Evolutionary conservation across 345 rosid genomes (phyloP).

Genomic region (Euphorbia pulcherrima): DNA sequence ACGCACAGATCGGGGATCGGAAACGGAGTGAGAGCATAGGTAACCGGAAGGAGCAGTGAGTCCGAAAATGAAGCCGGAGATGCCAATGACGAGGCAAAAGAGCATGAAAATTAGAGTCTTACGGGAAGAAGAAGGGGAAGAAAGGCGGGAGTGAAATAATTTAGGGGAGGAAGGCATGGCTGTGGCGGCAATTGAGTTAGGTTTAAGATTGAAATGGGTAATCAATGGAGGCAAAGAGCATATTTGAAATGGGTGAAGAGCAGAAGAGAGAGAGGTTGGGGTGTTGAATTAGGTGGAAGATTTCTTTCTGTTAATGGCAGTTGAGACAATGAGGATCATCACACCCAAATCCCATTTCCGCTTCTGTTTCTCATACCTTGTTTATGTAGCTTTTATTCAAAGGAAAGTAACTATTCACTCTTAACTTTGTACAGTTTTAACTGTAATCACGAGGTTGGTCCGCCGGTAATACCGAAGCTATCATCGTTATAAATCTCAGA

Average conservation of each 20-base stretch:
- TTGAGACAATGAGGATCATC: background rate
- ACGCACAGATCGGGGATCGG: constrained; percentile 48
- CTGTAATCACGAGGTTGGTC: no score
- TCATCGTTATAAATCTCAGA: no score
- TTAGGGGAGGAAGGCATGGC: constrained; percentile 78
- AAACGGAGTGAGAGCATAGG: constrained; percentile 15
- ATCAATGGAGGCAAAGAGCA: background rate
- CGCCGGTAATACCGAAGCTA: no score
- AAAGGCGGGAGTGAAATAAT: constrained; percentile 45
- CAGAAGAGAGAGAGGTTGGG: background rate
- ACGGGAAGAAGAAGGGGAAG: constrained; percentile 29
- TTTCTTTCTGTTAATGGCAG: background rate
- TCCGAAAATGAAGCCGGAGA: constrained; percentile 64
- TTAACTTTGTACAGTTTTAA: no score
- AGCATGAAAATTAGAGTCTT: constrained; percentile 48
- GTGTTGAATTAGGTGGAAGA: background rate
- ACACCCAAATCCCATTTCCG: background rate
- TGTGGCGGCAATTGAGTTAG: no score
- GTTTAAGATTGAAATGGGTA: background rate
- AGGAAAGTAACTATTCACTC: no score
- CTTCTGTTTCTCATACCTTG: background rate
- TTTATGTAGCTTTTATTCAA: background rate
- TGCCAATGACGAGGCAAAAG: constrained; percentile 50
- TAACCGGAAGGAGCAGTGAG: constrained; percentile 32
- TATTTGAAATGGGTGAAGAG: background rate